Conservation (phyloP, 2,329 filamentous ascomycete species). For the Talaromyces sp. region DNA sequence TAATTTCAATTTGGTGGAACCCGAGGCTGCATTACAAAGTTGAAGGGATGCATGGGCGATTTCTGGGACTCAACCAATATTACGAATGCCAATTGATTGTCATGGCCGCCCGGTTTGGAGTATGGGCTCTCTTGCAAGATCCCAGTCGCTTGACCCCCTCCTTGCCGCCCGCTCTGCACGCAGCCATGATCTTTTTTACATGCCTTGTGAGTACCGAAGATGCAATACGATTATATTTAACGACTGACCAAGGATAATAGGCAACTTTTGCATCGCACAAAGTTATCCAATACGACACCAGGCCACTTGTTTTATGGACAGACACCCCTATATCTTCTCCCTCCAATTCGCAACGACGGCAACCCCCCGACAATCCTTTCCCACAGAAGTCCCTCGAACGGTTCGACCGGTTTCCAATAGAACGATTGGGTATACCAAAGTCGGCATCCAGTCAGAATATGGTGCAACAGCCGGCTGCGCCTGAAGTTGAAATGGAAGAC, state of each 20-base stretch:
- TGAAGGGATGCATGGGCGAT: slow-evolving; percentile 34
- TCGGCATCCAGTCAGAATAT: slow-evolving; percentile 16
- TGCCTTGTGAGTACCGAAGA: slow-evolving; percentile 25
- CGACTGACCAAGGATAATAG: slow-evolving; percentile 15
- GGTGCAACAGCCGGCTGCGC: slow-evolving; percentile 28
- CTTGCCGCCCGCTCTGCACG: slow-evolving; percentile 31
- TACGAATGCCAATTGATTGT: slow-evolving; percentile 43
- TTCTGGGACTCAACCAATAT: slow-evolving; percentile 40
- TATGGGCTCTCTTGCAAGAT: slow-evolving; percentile 40
- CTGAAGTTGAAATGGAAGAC: slow-evolving; percentile 33
- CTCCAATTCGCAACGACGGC: slow-evolving; percentile 12
- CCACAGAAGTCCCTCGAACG: slow-evolving; percentile 15
- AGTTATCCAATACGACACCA: slow-evolving; percentile 34
- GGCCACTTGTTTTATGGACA: slow-evolving; percentile 38
- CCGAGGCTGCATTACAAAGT: slow-evolving; percentile 42
- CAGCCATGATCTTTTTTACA: slow-evolving; percentile 36
- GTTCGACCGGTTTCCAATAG: slow-evolving; percentile 33
- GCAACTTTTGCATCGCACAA: slow-evolving; percentile 32
- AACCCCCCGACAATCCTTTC: not conserved
- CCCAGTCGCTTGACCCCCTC: slow-evolving; percentile 26
- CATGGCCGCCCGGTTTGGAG: slow-evolving; percentile 39
- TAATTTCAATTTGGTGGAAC: slow-evolving; percentile 47
- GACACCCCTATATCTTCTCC: slow-evolving; percentile 26
- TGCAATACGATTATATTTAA: not conserved
- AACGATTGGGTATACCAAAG: slow-evolving; percentile 30